Percentiles rank a stretch among this genome's conserved stretches.
phyloP scores from a whole-genome alignment of 768 basidiomycete genomes.

The Lactarius deliciosus region DNA sequence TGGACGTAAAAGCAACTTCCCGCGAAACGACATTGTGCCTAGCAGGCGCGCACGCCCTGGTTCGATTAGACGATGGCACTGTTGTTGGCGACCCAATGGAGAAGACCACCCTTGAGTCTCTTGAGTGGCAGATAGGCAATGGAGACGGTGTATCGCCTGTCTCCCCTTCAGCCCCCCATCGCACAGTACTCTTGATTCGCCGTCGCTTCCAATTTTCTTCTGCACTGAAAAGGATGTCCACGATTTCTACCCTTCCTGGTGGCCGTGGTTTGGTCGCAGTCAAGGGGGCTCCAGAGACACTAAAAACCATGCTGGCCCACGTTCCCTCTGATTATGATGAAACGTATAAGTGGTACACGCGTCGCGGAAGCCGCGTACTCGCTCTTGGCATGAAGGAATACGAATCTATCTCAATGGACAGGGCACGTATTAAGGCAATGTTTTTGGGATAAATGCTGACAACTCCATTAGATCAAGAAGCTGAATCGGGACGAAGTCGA shows the following conservation, averaged over 20 bases:
- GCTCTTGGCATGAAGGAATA: slow-evolving; percentile 88
- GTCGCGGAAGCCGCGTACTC: slow-evolving; percentile 89
- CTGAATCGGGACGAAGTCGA: slow-evolving; percentile 82
- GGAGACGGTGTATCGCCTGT: slow-evolving; percentile 71
- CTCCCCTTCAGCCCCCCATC: slow-evolving; percentile 49
- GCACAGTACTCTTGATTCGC: slow-evolving; percentile 67
- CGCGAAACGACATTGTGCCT: slow-evolving; percentile 83
- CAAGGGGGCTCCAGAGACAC: slow-evolving; percentile 97
- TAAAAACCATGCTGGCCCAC: slow-evolving; percentile 76
- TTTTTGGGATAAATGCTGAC: background rate
- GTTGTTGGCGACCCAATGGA: slow-evolving; percentile 99
- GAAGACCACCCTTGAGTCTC: slow-evolving; percentile 87
- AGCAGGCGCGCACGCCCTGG: slow-evolving; percentile 93
- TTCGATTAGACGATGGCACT: slow-evolving; percentile 89
- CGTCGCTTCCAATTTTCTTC: slow-evolving; percentile 98
- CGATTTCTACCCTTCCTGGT: slow-evolving; percentile 66
- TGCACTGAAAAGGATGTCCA: slow-evolving; percentile 96
- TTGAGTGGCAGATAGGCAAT: slow-evolving; percentile 66
- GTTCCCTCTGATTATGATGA: slow-evolving; percentile 87
- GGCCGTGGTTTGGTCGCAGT: slow-evolving; percentile 67
- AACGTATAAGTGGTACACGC: slow-evolving; percentile 92
- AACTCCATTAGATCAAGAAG: slow-evolving; percentile 71
- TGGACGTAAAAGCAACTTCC: slow-evolving; percentile 73
- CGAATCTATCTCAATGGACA: slow-evolving; percentile 65
- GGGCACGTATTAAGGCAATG: slow-evolving; percentile 47